Evolutionary conservation across 805 yeast species (phyloP).

Genomic region (Lachancea waltii): DNA sequence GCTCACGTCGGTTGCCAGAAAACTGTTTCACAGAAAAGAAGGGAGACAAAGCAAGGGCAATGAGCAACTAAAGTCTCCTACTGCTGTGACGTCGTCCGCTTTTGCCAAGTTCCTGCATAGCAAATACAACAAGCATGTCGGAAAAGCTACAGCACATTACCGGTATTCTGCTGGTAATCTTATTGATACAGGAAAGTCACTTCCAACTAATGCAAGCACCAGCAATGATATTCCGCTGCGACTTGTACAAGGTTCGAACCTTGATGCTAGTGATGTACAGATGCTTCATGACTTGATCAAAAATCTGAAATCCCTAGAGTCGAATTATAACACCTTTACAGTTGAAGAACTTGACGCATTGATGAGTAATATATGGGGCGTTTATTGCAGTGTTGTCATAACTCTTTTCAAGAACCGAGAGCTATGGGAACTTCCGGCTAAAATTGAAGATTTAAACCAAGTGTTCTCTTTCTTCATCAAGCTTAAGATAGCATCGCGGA

Average conservation of each 20-base stretch:
- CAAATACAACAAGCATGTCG: conserved; percentile 25
- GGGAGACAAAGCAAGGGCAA: conserved; percentile 11
- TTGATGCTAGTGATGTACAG: conserved; percentile 14
- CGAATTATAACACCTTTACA: conserved; percentile 26
- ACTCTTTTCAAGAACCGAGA: conserved; percentile 27
- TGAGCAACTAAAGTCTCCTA: conserved; percentile 2
- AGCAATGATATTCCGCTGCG: conserved; percentile 16
- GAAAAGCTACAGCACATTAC: conserved; percentile 27
- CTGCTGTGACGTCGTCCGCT: conserved; percentile 4
- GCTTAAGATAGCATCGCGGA: conserved; percentile 25
- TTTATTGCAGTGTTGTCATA: conserved; percentile 24
- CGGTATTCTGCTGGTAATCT: conserved; percentile 22
- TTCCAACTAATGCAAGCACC: conserved; percentile 19
- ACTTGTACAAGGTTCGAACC: conserved; percentile 12
- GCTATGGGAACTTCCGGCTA: conserved; percentile 30
- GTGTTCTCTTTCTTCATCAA: conserved; percentile 24
- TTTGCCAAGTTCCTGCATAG: conserved; percentile 30
- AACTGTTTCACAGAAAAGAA: conserved; percentile 22
- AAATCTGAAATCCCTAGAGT: conserved; percentile 28
- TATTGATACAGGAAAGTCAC: conserved; percentile 26
- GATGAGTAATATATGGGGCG: conserved; percentile 30
- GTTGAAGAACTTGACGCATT: conserved; percentile 27
- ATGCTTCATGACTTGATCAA: conserved; percentile 30
- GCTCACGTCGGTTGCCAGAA: conserved; percentile 21
- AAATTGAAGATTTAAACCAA: conserved; percentile 22